Evolutionary conservation across 1,284 basidiomycete genomes (phyloP).

Genomic region (Apiotrichum porosum): DNA sequence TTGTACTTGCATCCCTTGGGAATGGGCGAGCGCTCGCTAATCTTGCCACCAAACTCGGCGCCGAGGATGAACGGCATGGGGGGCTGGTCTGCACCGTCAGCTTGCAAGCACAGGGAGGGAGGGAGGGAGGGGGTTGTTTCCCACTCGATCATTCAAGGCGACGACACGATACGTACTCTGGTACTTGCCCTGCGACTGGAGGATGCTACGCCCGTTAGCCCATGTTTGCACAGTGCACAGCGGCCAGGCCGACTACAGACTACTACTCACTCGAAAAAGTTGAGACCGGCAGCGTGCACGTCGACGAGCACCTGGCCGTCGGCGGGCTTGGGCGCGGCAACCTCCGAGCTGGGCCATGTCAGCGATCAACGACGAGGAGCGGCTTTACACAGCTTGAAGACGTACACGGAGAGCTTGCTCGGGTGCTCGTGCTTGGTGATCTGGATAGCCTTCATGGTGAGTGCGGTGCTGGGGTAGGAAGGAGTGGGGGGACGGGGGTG

Average conservation of each 20-base stretch:
- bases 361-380: too few species aligned
- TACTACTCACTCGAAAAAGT: slow-evolving; percentile 44
- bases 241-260: too few species aligned
- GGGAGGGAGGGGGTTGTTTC: background rate
- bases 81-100: slow-evolving; percentile 60
- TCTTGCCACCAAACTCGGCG: slow-evolving; percentile 77
- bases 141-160: slow-evolving; percentile 9
- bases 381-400: too few species aligned
- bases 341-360: slow-evolving; percentile 50
- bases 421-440: slow-evolving; percentile 69
- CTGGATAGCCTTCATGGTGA: slow-evolving; percentile 70
- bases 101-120: too few species aligned
- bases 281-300: slow-evolving; percentile 55
- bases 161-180: too few species aligned
- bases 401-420: slow-evolving; percentile 37
- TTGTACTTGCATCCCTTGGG: slow-evolving; percentile 75
- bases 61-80: slow-evolving; percentile 78
- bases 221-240: too few species aligned
- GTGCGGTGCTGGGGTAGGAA: too few species aligned
- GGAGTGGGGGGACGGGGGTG: too few species aligned
- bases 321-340: slow-evolving; percentile 57
- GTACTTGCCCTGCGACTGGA: slow-evolving; percentile 83
- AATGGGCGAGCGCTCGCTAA: slow-evolving; percentile 69
- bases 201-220: slow-evolving; percentile 50
- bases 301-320: slow-evolving; percentile 70